Evolutionary conservation across 1,139 yeast genomes (phyloP).

Genomic region (Yamadazyma sp.): DNA sequence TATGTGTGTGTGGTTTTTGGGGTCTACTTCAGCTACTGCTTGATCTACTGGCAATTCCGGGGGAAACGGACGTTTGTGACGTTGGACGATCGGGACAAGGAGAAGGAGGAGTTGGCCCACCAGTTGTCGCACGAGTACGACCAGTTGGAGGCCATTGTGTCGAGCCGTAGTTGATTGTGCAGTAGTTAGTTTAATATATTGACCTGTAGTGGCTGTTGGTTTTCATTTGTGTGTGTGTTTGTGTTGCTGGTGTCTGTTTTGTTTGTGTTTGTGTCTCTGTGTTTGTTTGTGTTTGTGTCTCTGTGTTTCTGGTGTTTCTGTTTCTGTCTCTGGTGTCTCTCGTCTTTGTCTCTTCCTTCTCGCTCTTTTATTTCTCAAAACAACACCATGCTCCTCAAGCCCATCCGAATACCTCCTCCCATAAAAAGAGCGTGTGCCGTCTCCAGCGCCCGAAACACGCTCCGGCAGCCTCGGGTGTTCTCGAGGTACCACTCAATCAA

Average conservation of each 20-base stretch:
- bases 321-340: neutral
- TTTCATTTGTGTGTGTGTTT: neutral
- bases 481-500: neutral
- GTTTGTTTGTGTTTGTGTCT: neutral
- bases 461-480: neutral
- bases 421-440: neutral
- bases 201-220: neutral
- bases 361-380: no score
- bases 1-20: constrained; percentile 44
- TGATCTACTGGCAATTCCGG: constrained; percentile 38
- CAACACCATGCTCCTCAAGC: no score
- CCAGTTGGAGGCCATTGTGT: constrained; percentile 24
- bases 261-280: no score
- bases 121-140: constrained; percentile 29
- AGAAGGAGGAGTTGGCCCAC: constrained; percentile 25
- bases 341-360: no score
- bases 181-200: neutral
- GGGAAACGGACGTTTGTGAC: constrained; percentile 35
- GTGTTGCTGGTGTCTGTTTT: no score
- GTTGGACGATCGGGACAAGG: constrained; percentile 24
- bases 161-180: constrained; percentile 11
- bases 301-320: no score
- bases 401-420: neutral
- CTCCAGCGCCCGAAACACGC: neutral
- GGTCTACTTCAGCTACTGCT: constrained; percentile 30